Base-by-base conservation (phyloP, 805 yeast genomes). In the Saccharomycopsis capsularis region DNA sequence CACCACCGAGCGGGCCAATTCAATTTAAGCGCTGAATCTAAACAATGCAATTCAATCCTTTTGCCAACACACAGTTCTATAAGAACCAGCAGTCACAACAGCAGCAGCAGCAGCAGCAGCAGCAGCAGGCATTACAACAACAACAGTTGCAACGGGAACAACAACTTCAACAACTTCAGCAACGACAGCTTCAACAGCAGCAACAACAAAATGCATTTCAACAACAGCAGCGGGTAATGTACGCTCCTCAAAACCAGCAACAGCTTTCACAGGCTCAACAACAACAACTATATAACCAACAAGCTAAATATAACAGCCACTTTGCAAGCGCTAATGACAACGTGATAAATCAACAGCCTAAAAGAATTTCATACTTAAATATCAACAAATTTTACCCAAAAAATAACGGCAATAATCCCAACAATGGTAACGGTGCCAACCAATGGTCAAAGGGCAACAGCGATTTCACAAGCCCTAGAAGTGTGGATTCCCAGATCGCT, bases 71-170 rank as follows among this genome's bases (percentile, higher is more conserved):
- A 13, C 40, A 43, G 40, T 43, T 15, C 24, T 35, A 59, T 37
- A 56, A 56, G 19, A 53, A 52, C 19, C 58, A 56, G 19, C 57
- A 52, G 27, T 55, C 48, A 32, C 56, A 58, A 21, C 53, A 46
- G 9, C 44, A 25, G 6, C 64, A 65, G 49, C 67, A 63, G 37
- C 70, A 64, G 57, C 60, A 62, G 45, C 61, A 59, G n/a, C 63
- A 61, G 40, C 65, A 59, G 39, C 66, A 63, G 44, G n/a, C n/a
- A n/a, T n/a, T n/a, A n/a, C 67, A 63, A 44, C 60, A 60, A 29
- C 68, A 64, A 36, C 63, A 55, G 19, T n/a, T n/a, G n/a, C n/a
- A n/a, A n/a, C n/a, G n/a, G n/a, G n/a, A n/a, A n/a, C 64, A 63
- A 44, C 65, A 63, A 32, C 63, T 56, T 13, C 60, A 56, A 11